These are phyloP conservation scores for Elongisporangium senticosum DNA, from an alignment of 352 stramenopile genomes.

Conservation along the genomic window DNA sequence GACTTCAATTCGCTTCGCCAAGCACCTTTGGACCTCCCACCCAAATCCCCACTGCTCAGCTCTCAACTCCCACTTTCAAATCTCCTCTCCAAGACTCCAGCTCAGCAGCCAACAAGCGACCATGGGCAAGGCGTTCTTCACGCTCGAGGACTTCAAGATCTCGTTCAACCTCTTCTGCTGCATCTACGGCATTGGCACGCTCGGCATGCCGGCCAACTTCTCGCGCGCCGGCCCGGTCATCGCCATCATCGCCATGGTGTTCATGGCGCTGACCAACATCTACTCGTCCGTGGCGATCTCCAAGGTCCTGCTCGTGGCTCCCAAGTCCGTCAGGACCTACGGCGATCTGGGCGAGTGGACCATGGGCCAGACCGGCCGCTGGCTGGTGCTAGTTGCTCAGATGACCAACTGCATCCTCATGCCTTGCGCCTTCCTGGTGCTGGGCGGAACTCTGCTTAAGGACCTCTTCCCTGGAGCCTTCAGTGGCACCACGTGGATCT, in stretches of 20 bases:
- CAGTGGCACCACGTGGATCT: conserved; percentile 33
- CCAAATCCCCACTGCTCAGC: no score
- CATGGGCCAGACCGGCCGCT: conserved; percentile 30
- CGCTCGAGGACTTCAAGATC: conserved; percentile 56
- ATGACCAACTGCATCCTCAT: conserved; percentile 36
- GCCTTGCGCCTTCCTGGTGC: conserved; percentile 41
- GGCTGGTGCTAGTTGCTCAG: conserved; percentile 32
- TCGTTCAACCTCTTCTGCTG: conserved; percentile 61
- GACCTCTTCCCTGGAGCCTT: conserved; percentile 45
- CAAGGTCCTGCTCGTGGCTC: conserved; percentile 36
- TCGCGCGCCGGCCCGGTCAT: conserved; percentile 38
- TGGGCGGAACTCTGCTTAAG: conserved; percentile 32
- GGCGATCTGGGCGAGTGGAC: conserved; percentile 33
- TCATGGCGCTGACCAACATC: conserved; percentile 54
- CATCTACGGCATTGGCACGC: conserved; percentile 61
- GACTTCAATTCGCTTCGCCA: neutral
- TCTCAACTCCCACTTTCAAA: neutral
- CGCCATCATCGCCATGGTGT: conserved; percentile 38
- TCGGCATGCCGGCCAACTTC: conserved; percentile 60
- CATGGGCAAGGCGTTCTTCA: conserved; percentile 32
- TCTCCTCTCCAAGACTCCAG: neutral
- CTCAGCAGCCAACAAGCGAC: neutral
- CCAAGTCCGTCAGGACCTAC: conserved; percentile 44
- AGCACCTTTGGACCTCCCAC: neutral
- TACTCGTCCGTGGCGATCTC: conserved; percentile 46